phyloP scores from a whole-genome alignment of 768 basidiomycete species.

The Lentinula lateritia region DNA sequence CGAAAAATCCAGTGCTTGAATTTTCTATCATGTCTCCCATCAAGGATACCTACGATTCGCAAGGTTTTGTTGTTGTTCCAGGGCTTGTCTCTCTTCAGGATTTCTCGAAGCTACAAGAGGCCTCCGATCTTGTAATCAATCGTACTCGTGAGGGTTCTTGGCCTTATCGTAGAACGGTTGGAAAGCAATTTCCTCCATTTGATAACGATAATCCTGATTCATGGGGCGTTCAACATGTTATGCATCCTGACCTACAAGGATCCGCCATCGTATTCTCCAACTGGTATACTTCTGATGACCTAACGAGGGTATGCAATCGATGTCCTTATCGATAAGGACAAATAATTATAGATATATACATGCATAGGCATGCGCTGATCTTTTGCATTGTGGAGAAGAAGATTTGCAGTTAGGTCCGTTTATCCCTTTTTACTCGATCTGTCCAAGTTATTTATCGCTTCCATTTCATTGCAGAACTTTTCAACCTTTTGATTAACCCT shows the following conservation, averaged over 20 bases:
- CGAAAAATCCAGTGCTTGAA: neutral
- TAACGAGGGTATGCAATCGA: slow-evolving; percentile 27
- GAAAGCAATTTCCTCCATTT: slow-evolving; percentile 76
- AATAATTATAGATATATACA: neutral
- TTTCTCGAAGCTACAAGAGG: slow-evolving; percentile 34
- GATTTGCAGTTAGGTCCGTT: slow-evolving; percentile 66
- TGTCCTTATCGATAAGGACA: neutral
- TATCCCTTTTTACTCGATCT: neutral
- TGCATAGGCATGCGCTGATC: slow-evolving; percentile 24
- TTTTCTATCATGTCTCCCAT: slow-evolving; percentile 14
- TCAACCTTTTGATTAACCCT: slow-evolving; percentile 75
- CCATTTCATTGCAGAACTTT: slow-evolving; percentile 44
- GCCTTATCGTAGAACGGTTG: slow-evolving; percentile 65
- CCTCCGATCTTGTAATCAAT: slow-evolving; percentile 44
- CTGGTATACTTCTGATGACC: slow-evolving; percentile 59
- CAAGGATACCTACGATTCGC: slow-evolving; percentile 49
- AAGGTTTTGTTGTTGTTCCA: slow-evolving; percentile 64
- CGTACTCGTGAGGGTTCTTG: slow-evolving; percentile 57
- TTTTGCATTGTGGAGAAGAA: slow-evolving; percentile 52
- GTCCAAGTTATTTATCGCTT: neutral
- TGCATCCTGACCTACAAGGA: slow-evolving; percentile 70
- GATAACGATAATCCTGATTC: slow-evolving; percentile 55
- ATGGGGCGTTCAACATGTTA: slow-evolving; percentile 79
- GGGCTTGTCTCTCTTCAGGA: slow-evolving; percentile 41
- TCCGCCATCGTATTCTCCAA: slow-evolving; percentile 41